Conservation (phyloP, 345 rosid species). For the Acer saccharum region DNA sequence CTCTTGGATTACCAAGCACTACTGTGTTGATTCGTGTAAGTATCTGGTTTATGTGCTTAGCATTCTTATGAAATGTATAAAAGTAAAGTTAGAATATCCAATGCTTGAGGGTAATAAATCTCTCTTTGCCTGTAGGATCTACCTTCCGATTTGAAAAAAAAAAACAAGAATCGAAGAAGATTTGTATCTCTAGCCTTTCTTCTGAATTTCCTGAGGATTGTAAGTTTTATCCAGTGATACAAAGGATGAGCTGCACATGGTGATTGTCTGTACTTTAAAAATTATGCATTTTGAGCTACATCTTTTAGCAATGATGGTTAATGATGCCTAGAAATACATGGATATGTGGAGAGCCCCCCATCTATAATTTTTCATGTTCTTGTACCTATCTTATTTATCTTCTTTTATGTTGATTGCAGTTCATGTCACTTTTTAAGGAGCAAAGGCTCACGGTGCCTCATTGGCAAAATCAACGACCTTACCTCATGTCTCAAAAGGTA, state of each 20-base stretch:
- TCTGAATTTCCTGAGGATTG: constrained; percentile 89
- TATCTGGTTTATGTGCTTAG: constrained; percentile 21
- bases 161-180: constrained; percentile 68
- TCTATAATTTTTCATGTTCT: constrained; percentile 1
- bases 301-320: neutral
- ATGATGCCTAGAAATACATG: neutral
- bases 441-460: constrained; percentile 81
- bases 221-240: constrained; percentile 83
- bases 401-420: constrained; percentile 49
- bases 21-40: constrained; percentile 86
- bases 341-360: neutral
- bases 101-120: constrained; percentile 12
- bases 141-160: constrained; percentile 66
- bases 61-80: neutral
- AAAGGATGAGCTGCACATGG: constrained; percentile 92
- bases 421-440: constrained; percentile 81
- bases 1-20: constrained; percentile 88
- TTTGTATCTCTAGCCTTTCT: constrained; percentile 62
- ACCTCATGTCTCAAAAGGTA: constrained; percentile 81
- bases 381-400: neutral
- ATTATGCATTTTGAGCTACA: neutral
- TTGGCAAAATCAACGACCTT: constrained; percentile 87
- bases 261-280: constrained; percentile 24
- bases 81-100: neutral
- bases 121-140: constrained; percentile 55